Evolutionary conservation across 768 basidiomycete genomes (phyloP), one percentile per base, ranked within the genome.

Genomic region (Mycena kentingensis): DNA sequence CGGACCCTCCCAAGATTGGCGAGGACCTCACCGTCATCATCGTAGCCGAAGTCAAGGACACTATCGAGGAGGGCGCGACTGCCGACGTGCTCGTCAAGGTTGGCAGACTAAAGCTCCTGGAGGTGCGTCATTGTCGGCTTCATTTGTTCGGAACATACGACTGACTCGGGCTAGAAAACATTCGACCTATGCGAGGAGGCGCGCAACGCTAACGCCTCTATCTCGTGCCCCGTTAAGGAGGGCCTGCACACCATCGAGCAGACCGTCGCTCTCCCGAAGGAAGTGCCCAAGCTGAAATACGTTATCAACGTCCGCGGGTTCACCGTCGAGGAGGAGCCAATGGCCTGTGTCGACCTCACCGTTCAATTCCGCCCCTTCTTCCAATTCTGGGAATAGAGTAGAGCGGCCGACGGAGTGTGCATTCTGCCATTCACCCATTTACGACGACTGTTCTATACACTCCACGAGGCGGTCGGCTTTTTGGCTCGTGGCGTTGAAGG

Each of bases 131-230:
- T n/a, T n/a, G n/a, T n/a, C n/a, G n/a, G n/a, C n/a, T n/a, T n/a
- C n/a, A n/a, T n/a, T n/a, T n/a, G n/a, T n/a, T n/a, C n/a, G n/a
- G n/a, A n/a, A n/a, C n/a, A n/a, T n/a, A n/a, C n/a, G n/a, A n/a
- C n/a, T n/a, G n/a, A n/a, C n/a, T n/a, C n/a, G n/a, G n/a, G n/a
- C n/a, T n/a, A n/a, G 39, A 86, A 82, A 69, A 62, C 61, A 21
- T 88, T 89, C 55, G 86, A 90, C 52, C 65, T 90, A 19, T 90
- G 88, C 66, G 73, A 88, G 35, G 87, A 90, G 65, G 85, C 88
- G 86, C 70, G 70, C 39, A 57, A 79, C 19, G 82, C 82, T 27
- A 77, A 90, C 52, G 73, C 80, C 1, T 73, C 71, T n/a, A 70
- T 89, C 25, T 78, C 83, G 59, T 90, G 88, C 67, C 88, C 88